Percentiles rank a stretch among this genome's conserved stretches.
Conservation (phyloP, 176 grass and related monocot genomes). For the Poa pratensis region DNA sequence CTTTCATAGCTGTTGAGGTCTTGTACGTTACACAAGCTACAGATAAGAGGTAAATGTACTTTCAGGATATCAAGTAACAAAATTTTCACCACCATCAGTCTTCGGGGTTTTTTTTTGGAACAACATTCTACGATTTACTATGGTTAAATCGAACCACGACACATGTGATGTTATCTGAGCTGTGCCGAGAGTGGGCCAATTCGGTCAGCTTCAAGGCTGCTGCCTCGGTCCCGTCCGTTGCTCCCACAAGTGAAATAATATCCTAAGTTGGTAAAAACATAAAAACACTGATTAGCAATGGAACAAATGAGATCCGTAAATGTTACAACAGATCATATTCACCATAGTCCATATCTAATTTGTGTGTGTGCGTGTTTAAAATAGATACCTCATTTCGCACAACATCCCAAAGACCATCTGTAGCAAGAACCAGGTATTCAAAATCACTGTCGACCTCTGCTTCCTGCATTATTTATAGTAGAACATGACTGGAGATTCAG, state of each 20-base stretch:
- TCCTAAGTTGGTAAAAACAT: slow-evolving; percentile 53
- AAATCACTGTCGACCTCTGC: slow-evolving; percentile 57
- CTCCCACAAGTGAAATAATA: slow-evolving; percentile 56
- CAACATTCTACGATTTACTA: slow-evolving; percentile 25
- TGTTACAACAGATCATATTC: background rate
- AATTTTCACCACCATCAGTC: slow-evolving; percentile 5
- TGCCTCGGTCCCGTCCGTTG: slow-evolving; percentile 53
- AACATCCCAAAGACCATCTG: slow-evolving; percentile 90
- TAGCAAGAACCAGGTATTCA: slow-evolving; percentile 82
- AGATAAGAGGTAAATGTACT: background rate
- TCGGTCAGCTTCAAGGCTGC: slow-evolving; percentile 68
- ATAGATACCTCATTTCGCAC: slow-evolving; percentile 64
- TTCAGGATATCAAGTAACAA: slow-evolving; percentile 5
- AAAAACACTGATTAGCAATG: slow-evolving; percentile 18
- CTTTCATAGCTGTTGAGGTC: background rate
- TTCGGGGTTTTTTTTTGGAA: slow-evolving; percentile 4
- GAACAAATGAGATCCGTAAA: slow-evolving; percentile 6
- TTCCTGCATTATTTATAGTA: slow-evolving; percentile 53
- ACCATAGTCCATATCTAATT: background rate
- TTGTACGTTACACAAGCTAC: background rate
- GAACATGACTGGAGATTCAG: slow-evolving; percentile 5
- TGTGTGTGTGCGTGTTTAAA: background rate
- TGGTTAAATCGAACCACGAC: slow-evolving; percentile 69
- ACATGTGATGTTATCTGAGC: slow-evolving; percentile 76
- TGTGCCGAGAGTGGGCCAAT: slow-evolving; percentile 46